These are phyloP conservation scores for Cladophialophora bantiana DNA, from an alignment of 2,329 filamentous ascomycete genomes.

Conservation along the genomic window DNA sequence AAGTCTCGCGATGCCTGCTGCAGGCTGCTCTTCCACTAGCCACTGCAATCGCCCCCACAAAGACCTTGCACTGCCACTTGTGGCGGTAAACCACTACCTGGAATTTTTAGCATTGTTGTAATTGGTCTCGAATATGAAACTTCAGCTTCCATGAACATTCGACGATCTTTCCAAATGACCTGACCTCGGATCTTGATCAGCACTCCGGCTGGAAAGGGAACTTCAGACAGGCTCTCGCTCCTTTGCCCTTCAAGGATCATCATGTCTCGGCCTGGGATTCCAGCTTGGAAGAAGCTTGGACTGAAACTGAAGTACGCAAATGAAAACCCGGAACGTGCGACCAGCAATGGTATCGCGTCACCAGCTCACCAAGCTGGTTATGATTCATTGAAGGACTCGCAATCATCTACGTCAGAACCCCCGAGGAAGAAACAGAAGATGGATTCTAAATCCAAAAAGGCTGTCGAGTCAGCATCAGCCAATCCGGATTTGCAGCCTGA, in stretches of 20 bases:
- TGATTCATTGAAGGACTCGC: not conserved
- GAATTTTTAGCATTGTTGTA: slow-evolving; percentile 5
- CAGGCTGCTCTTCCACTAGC: slow-evolving; percentile 1
- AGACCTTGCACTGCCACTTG: slow-evolving; percentile 19
- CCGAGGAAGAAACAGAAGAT: slow-evolving; percentile 32
- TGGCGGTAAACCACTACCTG: not conserved
- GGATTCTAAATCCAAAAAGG: slow-evolving; percentile 1
- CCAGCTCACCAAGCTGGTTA: slow-evolving; percentile 16
- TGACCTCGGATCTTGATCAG: not conserved
- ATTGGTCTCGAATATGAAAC: slow-evolving; percentile 5
- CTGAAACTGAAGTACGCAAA: slow-evolving; percentile 65
- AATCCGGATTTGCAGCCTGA: not conserved
- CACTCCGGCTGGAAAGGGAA: not conserved
- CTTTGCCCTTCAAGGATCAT: not conserved
- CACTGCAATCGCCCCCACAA: slow-evolving; percentile 1
- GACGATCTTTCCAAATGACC: slow-evolving; percentile 4
- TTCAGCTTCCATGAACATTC: slow-evolving; percentile 13
- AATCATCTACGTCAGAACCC: slow-evolving; percentile 17
- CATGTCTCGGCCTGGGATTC: slow-evolving; percentile 45
- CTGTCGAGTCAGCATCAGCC: not conserved
- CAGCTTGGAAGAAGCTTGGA: slow-evolving; percentile 67
- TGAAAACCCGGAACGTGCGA: slow-evolving; percentile 35
- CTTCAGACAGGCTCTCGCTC: slow-evolving; percentile 2
- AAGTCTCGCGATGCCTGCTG: slow-evolving; percentile 23
- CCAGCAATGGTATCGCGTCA: not conserved